Percentiles rank a stretch among this genome's conserved stretches.
Conservation (phyloP, 495 filamentous ascomycete genomes). For the Neurospora sp. region DNA sequence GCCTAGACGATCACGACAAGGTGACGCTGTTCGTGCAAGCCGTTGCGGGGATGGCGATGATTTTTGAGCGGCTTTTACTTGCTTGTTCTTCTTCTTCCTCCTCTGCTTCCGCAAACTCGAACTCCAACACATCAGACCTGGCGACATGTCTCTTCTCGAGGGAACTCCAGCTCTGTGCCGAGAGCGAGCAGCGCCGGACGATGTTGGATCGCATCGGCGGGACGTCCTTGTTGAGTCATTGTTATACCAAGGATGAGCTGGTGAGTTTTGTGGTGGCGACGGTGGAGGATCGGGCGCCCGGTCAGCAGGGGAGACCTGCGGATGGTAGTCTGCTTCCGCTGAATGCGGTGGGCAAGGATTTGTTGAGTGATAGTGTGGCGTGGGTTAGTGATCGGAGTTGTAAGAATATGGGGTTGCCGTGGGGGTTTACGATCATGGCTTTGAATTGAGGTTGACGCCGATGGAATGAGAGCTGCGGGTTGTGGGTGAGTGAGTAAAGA, state of each 20-base stretch:
- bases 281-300: slow-evolving; percentile 6
- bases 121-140: no score
- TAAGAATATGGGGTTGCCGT: slow-evolving; percentile 24
- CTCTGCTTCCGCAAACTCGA: neutral
- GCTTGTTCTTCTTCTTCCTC: neutral
- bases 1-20: slow-evolving; percentile 18
- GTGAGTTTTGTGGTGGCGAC: slow-evolving; percentile 12
- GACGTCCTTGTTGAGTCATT: slow-evolving; percentile 11
- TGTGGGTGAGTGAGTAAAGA: neutral
- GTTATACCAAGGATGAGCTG: slow-evolving; percentile 15
- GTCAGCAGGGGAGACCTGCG: neutral
- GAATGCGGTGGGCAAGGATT: slow-evolving; percentile 6
- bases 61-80: slow-evolving; percentile 13
- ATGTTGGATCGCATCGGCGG: slow-evolving; percentile 16
- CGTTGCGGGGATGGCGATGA: slow-evolving; percentile 18
- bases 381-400: slow-evolving; percentile 17
- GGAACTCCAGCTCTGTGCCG: slow-evolving; percentile 23
- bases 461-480: neutral
- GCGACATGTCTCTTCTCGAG: slow-evolving; percentile 3
- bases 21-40: slow-evolving; percentile 18
- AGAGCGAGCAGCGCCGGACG: slow-evolving; percentile 17
- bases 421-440: slow-evolving; percentile 29
- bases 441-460: slow-evolving; percentile 3
- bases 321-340: neutral
- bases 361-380: slow-evolving; percentile 11